These are phyloP conservation scores for Helotiales sp. DNA, from an alignment of 2,329 filamentous ascomycete species.

Conservation along the genomic window DNA sequence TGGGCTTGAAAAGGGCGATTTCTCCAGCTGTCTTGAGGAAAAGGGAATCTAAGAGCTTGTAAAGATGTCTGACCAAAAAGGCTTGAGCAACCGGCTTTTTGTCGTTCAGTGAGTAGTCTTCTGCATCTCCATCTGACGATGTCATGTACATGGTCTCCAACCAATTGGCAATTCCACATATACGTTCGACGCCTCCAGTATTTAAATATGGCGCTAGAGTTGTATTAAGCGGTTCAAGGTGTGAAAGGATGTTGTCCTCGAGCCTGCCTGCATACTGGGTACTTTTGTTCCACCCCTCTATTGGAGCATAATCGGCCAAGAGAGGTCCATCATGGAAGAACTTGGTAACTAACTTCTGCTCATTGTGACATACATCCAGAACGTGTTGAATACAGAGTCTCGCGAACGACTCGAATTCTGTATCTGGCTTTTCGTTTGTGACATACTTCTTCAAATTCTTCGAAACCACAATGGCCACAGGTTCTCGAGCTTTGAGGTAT, in stretches of 20 bases:
- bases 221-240: constrained; percentile 30
- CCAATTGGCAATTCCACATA: constrained; percentile 33
- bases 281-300: constrained; percentile 27
- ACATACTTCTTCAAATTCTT: constrained; percentile 56
- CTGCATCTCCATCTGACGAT: constrained; percentile 27
- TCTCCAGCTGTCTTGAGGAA: constrained; percentile 34
- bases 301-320: constrained; percentile 23
- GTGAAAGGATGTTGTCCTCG: constrained; percentile 30
- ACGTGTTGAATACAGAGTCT: constrained; percentile 31
- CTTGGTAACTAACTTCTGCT: constrained; percentile 29
- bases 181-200: constrained; percentile 28
- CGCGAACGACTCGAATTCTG: constrained; percentile 33
- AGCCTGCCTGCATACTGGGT: constrained; percentile 30
- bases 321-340: constrained; percentile 33
- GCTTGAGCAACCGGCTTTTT: constrained; percentile 28
- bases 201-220: constrained; percentile 30
- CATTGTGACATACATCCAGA: constrained; percentile 35
- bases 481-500: constrained; percentile 45
- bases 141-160: constrained; percentile 32
- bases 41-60: constrained; percentile 32
- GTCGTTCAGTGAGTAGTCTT: constrained; percentile 26
- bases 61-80: constrained; percentile 32
- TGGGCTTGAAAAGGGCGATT: constrained; percentile 33
- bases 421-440: constrained; percentile 27
- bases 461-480: constrained; percentile 54